Percentiles rank a stretch among this genome's conserved stretches.
These are phyloP conservation scores for Maudiozyma serrabonitensis DNA, from an alignment of 805 yeast genomes.

Conservation along the genomic window DNA sequence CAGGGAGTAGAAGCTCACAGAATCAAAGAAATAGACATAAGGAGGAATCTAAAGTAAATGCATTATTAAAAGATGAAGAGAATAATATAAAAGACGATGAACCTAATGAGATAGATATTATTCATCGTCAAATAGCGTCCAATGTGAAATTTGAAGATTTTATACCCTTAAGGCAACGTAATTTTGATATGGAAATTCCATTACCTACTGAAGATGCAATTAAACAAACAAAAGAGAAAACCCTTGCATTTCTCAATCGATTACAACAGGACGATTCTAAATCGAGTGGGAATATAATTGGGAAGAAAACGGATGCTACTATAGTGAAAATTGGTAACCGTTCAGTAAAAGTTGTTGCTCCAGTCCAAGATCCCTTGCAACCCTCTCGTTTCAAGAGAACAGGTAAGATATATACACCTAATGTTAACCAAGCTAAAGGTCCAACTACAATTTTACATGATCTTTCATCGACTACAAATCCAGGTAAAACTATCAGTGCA, in stretches of 20 bases:
- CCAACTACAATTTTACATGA: constrained; percentile 34
- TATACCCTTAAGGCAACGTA: constrained; percentile 47
- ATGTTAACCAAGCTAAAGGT: neutral
- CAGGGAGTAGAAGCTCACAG: neutral
- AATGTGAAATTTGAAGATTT: constrained; percentile 42
- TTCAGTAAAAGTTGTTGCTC: constrained; percentile 4
- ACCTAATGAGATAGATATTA: neutral
- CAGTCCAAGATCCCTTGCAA: constrained; percentile 65
- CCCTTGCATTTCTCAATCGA: constrained; percentile 33
- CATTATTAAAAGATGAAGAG: neutral
- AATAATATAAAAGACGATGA: neutral
- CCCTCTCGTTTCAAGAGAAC: constrained; percentile 60
- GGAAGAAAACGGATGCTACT: constrained; percentile 27
- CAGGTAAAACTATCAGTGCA: constrained; percentile 33
- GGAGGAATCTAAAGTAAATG: too few relatives aligned
- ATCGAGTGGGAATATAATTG: constrained; percentile 17
- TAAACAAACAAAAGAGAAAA: constrained; percentile 40
- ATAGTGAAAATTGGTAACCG: constrained; percentile 36
- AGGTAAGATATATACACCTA: constrained; percentile 58
- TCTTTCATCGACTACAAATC: constrained; percentile 25
- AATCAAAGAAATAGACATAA: too few relatives aligned
- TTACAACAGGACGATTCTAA: neutral
- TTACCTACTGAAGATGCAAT: constrained; percentile 40
- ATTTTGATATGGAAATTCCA: constrained; percentile 33
- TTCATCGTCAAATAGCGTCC: constrained; percentile 3